These are phyloP conservation scores for Salix suchowensis DNA, from an alignment of 345 rosid species.

Conservation along the genomic window DNA sequence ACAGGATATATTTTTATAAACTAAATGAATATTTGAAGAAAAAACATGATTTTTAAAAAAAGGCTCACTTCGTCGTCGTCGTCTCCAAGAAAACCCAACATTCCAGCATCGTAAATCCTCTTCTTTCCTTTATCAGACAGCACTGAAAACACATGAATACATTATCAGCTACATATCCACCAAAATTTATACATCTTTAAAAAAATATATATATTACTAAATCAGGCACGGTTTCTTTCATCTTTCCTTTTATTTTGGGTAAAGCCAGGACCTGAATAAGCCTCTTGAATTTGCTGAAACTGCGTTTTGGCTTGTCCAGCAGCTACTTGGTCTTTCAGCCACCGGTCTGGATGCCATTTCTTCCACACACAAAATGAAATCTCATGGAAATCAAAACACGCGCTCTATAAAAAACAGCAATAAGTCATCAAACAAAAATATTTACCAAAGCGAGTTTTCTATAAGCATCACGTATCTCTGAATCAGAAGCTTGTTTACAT, in stretches of 20 bases:
- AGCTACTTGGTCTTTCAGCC: constrained; percentile 23
- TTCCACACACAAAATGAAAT: not conserved
- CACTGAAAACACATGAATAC: constrained; percentile 10
- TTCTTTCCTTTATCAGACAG: constrained; percentile 27
- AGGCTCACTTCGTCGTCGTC: constrained; percentile 36
- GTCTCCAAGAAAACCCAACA: constrained; percentile 23
- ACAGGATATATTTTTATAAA: too few relatives aligned
- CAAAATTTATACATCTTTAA: too few relatives aligned
- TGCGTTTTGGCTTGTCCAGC: constrained; percentile 29
- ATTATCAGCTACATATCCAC: too few relatives aligned
- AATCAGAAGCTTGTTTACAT: constrained; percentile 25
- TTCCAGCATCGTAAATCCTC: constrained; percentile 31
- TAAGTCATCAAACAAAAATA: too few relatives aligned
- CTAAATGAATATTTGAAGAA: too few relatives aligned
- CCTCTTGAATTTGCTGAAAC: constrained; percentile 45
- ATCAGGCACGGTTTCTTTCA: too few relatives aligned
- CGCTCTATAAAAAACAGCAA: too few relatives aligned
- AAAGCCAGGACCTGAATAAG: constrained; percentile 27
- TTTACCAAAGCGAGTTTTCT: constrained; percentile 32
- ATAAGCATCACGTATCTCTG: constrained; percentile 36
- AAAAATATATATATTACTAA: too few relatives aligned
- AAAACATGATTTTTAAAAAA: not conserved
- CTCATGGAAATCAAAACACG: too few relatives aligned
- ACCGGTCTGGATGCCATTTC: constrained; percentile 50
- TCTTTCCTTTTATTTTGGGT: too few relatives aligned